These are phyloP conservation scores for Moesziomyces antarcticus DNA, from an alignment of 1,284 basidiomycete species.

Conservation along the genomic window DNA sequence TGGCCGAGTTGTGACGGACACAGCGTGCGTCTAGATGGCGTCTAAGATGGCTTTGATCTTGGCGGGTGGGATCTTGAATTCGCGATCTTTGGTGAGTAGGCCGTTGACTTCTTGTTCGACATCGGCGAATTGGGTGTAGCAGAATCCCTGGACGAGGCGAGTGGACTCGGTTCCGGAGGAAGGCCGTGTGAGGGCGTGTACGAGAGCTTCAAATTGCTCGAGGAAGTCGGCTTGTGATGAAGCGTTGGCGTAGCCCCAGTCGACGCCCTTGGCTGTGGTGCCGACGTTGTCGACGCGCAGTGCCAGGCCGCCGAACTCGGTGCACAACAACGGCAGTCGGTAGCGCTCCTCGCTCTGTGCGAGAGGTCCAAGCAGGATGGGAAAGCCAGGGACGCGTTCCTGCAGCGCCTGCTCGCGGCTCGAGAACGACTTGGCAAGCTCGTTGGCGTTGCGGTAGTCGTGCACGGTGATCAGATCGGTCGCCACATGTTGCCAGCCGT, in stretches of 20 bases:
- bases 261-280: conserved; percentile 15
- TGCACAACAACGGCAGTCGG: conserved; percentile 38
- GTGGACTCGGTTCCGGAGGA: not conserved
- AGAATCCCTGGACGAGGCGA: conserved; percentile 48
- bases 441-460: conserved; percentile 33
- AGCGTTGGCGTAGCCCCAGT: conserved; percentile 48
- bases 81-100: conserved; percentile 33
- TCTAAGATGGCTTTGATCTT: conserved; percentile 48
- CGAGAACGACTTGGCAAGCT: conserved; percentile 13
- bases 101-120: conserved; percentile 51
- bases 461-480: conserved; percentile 45
- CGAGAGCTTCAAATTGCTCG: conserved; percentile 20
- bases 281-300: conserved; percentile 16
- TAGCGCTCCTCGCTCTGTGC: conserved; percentile 11
- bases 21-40: conserved; percentile 2
- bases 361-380: conserved; percentile 17
- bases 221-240: conserved; percentile 24
- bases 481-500: conserved; percentile 53
- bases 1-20: too few species aligned
- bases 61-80: conserved; percentile 34
- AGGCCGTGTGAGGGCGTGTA: conserved; percentile 16
- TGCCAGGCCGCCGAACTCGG: conserved; percentile 49
- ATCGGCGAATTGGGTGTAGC: conserved; percentile 52
- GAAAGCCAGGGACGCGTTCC: conserved; percentile 25
- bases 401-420: conserved; percentile 4